Base-by-base conservation (phyloP, 352 stramenopile genomes). In the Globisporangium ultimum region DNA sequence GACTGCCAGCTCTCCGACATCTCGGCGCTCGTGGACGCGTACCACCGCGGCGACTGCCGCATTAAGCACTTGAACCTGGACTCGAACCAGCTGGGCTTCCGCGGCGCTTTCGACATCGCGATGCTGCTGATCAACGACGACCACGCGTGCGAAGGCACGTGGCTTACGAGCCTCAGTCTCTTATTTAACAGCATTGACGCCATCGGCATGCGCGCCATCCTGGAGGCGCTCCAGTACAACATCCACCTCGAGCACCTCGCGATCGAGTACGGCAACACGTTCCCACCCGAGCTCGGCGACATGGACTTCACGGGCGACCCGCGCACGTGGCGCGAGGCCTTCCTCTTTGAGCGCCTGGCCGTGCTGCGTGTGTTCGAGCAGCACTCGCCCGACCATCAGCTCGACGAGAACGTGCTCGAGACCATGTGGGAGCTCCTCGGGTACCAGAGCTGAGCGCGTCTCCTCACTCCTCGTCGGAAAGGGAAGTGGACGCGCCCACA, bases 151-250 rank as follows among this genome's bases (percentile, higher is more conserved):
- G 57, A 72, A 17, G 68, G 56, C 34, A 69, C 69, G 28, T 78
- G 66, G 63, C 64, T 83, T 15, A 77, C 69, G 18, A 69, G 72
- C 14, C 66, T 83, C 10, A 83, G 71, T 20, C 46, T 83, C 38
- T 57, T 83, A n/a, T 83, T 83, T 53, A 83, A 83, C 56, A 64
- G 79, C 55, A 78, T 83, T 20, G 74, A 83, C 42, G 71, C 71
- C 18, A 83, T 80, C 49, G 74, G 74, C 41, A 78, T 74, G 48
- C 71, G 74, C 52, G 71, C 74, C 12, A 55, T 83, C 62, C 49
- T 83, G 24, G 74, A 78, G 49, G 69, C 74, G 21, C 55, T 83
- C 36, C 68, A 83, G 63, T 80, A 79, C 69, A 83, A 83, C 55
- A 56, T 66, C 46, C 71, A 80, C 57, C 60, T 83, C 57, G 64